These are phyloP conservation scores for Aspergillus thermomutatus DNA, from an alignment of 2,329 filamentous ascomycete genomes.

Conservation along the genomic window DNA sequence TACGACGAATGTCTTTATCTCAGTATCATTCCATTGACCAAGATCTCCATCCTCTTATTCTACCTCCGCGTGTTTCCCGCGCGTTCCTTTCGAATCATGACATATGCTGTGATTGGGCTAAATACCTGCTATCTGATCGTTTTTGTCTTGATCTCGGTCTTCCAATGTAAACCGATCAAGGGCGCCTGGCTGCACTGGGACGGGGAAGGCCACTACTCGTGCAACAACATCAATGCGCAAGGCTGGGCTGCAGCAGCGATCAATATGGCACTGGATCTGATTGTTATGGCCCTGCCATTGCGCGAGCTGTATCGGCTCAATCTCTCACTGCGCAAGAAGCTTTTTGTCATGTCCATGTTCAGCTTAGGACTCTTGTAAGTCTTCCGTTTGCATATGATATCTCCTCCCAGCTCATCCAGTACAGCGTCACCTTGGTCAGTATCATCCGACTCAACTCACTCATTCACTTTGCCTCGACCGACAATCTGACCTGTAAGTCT, in stretches of 20 bases:
- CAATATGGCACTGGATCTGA: conserved; percentile 30
- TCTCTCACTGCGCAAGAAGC: conserved; percentile 28
- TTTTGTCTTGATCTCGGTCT: conserved; percentile 35
- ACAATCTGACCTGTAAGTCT: conserved; percentile 37
- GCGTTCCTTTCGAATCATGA: conserved; percentile 28
- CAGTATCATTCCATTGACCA: conserved; percentile 30
- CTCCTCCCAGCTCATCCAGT: not conserved
- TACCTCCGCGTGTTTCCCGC: conserved; percentile 45
- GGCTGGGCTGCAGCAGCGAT: conserved; percentile 34
- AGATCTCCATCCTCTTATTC: conserved; percentile 33
- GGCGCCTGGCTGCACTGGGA: conserved; percentile 43
- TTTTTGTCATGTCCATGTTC: conserved; percentile 35
- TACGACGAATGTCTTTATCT: conserved; percentile 32
- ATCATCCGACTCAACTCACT: conserved; percentile 44
- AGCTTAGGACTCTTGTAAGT: conserved; percentile 36
- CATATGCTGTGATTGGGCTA: conserved; percentile 30
- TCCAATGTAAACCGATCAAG: conserved; percentile 36
- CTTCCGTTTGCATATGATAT: not conserved
- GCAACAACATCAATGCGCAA: conserved; percentile 37
- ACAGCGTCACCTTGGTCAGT: conserved; percentile 45
- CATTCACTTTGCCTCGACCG: conserved; percentile 40
- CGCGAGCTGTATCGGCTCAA: conserved; percentile 24
- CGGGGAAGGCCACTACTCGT: conserved; percentile 29
- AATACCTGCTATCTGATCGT: conserved; percentile 27
- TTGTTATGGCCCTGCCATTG: conserved; percentile 28